phyloP scores from a whole-genome alignment of 768 basidiomycete species.

The Lyophyllum shimeji region DNA sequence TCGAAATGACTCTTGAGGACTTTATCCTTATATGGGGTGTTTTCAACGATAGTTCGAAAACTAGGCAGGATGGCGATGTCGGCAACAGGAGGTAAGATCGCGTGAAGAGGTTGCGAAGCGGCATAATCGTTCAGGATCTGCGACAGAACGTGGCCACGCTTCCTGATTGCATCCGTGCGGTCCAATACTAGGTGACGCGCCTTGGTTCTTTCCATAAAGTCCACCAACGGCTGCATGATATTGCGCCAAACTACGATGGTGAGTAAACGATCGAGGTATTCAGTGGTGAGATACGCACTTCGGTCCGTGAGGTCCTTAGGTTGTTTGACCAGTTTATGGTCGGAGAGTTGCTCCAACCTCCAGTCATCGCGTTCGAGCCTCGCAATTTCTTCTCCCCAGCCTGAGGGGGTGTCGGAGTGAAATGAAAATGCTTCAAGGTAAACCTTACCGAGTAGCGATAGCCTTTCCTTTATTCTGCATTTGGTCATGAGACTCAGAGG shows the following conservation, averaged over 20 bases:
- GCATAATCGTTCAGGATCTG: conserved; percentile 11
- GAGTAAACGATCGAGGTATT: neutral
- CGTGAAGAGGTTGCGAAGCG: conserved; percentile 10
- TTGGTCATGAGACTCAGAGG: neutral
- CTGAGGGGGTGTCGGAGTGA: neutral
- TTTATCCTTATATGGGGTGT: conserved; percentile 14
- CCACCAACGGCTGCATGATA: conserved; percentile 14
- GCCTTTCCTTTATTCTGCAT: conserved; percentile 10
- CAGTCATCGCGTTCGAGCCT: conserved; percentile 2
- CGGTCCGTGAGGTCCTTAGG: conserved; percentile 12
- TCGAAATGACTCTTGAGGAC: conserved; percentile 14
- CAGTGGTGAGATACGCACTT: neutral
- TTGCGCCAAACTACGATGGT: conserved; percentile 16
- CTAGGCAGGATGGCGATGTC: conserved; percentile 16
- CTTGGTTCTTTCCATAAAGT: conserved; percentile 13
- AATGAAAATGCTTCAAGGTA: neutral
- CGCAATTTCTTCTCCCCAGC: conserved; percentile 17
- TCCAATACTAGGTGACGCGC: conserved; percentile 13
- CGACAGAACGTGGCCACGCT: conserved; percentile 11
- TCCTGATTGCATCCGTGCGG: neutral
- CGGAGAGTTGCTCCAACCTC: neutral
- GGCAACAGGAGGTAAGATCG: conserved; percentile 14
- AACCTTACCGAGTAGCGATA: conserved; percentile 8
- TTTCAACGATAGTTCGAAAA: conserved; percentile 17
- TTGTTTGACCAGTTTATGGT: conserved; percentile 15